Conservation (phyloP, 1,139 yeast genomes). For the Yamadazyma triangularis region DNA sequence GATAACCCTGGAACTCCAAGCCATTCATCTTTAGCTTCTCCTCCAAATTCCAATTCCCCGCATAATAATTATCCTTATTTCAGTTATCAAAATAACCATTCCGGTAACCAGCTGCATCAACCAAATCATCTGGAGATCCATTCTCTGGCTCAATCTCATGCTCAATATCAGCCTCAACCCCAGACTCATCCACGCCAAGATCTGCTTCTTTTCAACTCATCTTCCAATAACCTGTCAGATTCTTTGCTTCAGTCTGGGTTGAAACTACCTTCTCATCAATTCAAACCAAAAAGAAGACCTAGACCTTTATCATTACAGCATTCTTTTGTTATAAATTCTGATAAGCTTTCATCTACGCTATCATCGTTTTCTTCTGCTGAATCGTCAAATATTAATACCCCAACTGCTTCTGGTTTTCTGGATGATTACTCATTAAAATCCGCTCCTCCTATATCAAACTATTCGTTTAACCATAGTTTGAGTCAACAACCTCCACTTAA, state of each 20-base stretch:
- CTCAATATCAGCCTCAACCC: slow-evolving; percentile 6
- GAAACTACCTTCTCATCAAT: slow-evolving; percentile 24
- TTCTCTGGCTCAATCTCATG: slow-evolving; percentile 7
- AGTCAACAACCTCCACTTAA: slow-evolving; percentile 8
- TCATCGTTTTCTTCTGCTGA: slow-evolving; percentile 15
- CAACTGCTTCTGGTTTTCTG: slow-evolving; percentile 1
- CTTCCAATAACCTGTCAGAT: slow-evolving; percentile 1
- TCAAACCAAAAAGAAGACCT: slow-evolving; percentile 41
- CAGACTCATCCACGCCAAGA: slow-evolving; percentile 6
- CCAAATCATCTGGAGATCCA: slow-evolving; percentile 11
- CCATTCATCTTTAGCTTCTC: slow-evolving; percentile 11
- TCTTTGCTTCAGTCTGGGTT: slow-evolving; percentile 10
- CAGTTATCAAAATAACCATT: slow-evolving; percentile 8
- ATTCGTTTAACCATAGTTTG: slow-evolving; percentile 11
- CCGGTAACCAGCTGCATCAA: slow-evolving; percentile 5
- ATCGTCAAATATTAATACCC: slow-evolving; percentile 7
- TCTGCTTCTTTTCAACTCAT: slow-evolving; percentile 1
- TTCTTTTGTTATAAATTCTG: slow-evolving; percentile 26
- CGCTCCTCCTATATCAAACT: slow-evolving; percentile 14
- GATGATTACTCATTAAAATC: slow-evolving; percentile 7
- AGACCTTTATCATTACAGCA: slow-evolving; percentile 38
- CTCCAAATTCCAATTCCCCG: slow-evolving; percentile 15
- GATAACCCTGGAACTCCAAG: slow-evolving; percentile 6
- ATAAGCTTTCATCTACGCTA: slow-evolving; percentile 11
- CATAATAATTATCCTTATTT: slow-evolving; percentile 12